Evolutionary conservation across 208 protist species (phyloP), one percentile per base, ranked within the genome.

Genomic region (Wallacemonas sp.): DNA sequence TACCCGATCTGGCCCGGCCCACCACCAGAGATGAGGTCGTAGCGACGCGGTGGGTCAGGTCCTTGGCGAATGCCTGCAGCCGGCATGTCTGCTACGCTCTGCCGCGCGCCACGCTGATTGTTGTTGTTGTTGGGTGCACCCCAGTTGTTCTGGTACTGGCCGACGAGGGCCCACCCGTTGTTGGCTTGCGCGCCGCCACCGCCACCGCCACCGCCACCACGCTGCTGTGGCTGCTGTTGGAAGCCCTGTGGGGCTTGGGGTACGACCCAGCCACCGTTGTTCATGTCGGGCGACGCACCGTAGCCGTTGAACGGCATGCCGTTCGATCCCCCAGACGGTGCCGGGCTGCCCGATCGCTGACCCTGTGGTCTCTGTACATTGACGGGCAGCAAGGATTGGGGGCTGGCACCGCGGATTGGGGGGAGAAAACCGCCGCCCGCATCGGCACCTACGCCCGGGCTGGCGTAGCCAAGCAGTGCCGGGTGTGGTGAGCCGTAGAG

Each of bases 141-240:
- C 48, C 48, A 56, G 27, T 56, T 56, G 29, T 34, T 58, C n/a
- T 41, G 52, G 52, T 58, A 58, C 52, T 58, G 52, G 29, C 52
- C 52, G 19, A 58, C 52, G 16, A 5, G 52, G 29, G 12, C 16
- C 52, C 52, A 58, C 4, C 52, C 52, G 26, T 58, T 34, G n/a
- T 58, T 58, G 8, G 6, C 19, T 2, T 16, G 11, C 8, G 26
- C 52, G 4, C 52, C 52, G 24, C 30, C 30, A 33, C 9, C 30
- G 6, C 16, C 52, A 17, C 52, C 52, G 52, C 19, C 19, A 8
- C 8, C 17, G 2, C 4, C 52, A 19, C 30, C 30, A 4, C 32
- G 47, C 19, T 26, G 24, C 8, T 24, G n/a, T 33, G 19, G 19
- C 19, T 55, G 47, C 26, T 26, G 52, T 58, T 3, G 26, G n/a